Percentiles rank a stretch among this genome's conserved stretches.
These are phyloP conservation scores for Beauveria sp. DNA, from an alignment of 2,329 filamentous ascomycete species.

Conservation along the genomic window DNA sequence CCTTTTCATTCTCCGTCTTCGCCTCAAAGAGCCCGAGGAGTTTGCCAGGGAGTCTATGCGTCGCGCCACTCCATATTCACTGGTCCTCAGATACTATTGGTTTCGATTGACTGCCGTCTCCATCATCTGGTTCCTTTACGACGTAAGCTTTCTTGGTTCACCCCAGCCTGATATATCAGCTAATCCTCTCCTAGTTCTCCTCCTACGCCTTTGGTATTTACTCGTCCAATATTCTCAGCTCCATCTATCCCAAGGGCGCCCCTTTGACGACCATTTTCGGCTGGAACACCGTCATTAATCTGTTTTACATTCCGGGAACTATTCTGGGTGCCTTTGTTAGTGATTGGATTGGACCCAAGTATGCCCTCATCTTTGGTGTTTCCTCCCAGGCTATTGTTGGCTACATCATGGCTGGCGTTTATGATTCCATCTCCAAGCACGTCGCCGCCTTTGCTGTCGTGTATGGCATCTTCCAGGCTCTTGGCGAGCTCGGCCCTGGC, in stretches of 20 bases:
- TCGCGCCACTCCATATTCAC: conserved; percentile 45
- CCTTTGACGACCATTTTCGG: conserved; percentile 73
- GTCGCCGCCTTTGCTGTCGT: conserved; percentile 30
- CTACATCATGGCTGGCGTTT: conserved; percentile 82
- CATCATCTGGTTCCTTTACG: conserved; percentile 79
- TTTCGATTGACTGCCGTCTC: conserved; percentile 62
- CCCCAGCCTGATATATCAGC: not conserved
- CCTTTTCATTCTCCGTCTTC: conserved; percentile 63
- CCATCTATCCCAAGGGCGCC: conserved; percentile 49
- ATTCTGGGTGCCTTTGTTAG: conserved; percentile 68
- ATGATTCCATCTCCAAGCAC: conserved; percentile 55
- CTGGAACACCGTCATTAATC: conserved; percentile 81
- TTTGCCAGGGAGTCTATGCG: conserved; percentile 65
- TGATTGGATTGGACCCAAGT: conserved; percentile 72
- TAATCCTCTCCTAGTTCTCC: conserved; percentile 49
- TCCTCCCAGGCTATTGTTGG: conserved; percentile 67
- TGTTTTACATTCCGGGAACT: conserved; percentile 83
- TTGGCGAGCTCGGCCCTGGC: conserved; percentile 62
- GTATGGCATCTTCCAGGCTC: conserved; percentile 30
- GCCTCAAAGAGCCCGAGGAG: conserved; percentile 71
- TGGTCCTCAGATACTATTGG: conserved; percentile 62
- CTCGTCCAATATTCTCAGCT: conserved; percentile 63
- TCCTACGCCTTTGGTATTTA: conserved; percentile 83
- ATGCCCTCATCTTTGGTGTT: conserved; percentile 65
- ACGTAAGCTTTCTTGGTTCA: conserved; percentile 34